Evolutionary conservation across 225 moss, liverwort and hornwort genomes (phyloP).

Genomic region (Lunularia cruciata): DNA sequence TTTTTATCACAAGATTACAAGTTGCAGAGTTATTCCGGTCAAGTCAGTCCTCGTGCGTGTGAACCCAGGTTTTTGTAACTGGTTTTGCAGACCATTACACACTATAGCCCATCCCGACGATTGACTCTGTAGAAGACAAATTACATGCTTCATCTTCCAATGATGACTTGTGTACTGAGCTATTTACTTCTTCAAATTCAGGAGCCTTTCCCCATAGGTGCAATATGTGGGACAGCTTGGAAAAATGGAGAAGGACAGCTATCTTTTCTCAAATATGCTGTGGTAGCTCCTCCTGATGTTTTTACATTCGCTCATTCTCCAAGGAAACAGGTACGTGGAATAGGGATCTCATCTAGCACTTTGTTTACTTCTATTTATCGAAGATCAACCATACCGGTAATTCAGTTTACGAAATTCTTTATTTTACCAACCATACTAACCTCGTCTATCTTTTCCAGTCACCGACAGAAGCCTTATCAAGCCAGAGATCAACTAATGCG

Average conservation of each 20-base stretch:
- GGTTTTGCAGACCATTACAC: no score
- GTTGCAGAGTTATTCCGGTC: no score
- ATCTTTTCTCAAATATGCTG: constrained; percentile 82
- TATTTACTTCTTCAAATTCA: constrained; percentile 22
- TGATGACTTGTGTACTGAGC: background rate
- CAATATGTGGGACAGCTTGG: constrained; percentile 70
- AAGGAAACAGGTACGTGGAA: constrained; percentile 62
- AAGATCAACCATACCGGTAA: no score
- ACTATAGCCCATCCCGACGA: no score
- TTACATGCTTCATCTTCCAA: background rate
- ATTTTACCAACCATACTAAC: no score
- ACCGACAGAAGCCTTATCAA: constrained; percentile 30
- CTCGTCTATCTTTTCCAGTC: constrained; percentile 41
- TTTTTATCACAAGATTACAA: no score
- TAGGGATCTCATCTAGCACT: background rate
- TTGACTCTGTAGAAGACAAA: no score
- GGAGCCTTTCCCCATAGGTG: constrained; percentile 85
- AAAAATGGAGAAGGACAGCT: constrained; percentile 84
- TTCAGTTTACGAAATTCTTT: no score
- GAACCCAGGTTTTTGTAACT: no score
- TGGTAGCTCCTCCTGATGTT: constrained; percentile 67
- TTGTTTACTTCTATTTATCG: background rate
- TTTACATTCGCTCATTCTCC: constrained; percentile 73
- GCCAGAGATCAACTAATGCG: constrained; percentile 28
- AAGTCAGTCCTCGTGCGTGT: no score